Evolutionary conservation across 129 eudicot species (phyloP).

Genomic region (Flaveria bidentis): DNA sequence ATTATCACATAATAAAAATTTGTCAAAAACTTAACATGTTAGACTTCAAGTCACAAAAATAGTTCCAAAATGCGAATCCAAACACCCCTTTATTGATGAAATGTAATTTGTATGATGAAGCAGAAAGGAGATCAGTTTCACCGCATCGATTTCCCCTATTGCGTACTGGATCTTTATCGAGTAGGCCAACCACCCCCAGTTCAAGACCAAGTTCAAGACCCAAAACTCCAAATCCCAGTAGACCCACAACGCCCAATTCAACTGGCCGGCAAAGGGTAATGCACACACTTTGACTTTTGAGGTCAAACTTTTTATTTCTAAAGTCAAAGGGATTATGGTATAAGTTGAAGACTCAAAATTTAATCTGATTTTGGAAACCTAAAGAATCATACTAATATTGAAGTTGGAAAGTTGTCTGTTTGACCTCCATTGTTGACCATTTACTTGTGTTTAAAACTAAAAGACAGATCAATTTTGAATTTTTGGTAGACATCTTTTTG

Average conservation of each 20-base stretch:
- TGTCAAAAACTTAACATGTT: background rate
- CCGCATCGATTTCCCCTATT: constrained; percentile 77
- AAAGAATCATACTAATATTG: background rate
- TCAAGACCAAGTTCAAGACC: constrained; percentile 41
- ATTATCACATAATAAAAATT: too few species aligned
- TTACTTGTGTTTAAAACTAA: too few species aligned
- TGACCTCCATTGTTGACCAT: constrained; percentile 10
- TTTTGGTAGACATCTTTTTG: constrained; percentile 9
- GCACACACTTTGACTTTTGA: constrained; percentile 17
- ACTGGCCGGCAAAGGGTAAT: constrained; percentile 60
- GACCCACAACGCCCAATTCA: constrained; percentile 70
- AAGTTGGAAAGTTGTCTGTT: background rate
- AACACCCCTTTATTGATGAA: background rate
- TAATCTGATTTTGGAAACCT: background rate
- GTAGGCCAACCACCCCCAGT: constrained; percentile 36
- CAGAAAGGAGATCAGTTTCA: constrained; percentile 80
- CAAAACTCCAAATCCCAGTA: constrained; percentile 40
- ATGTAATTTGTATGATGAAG: constrained; percentile 28
- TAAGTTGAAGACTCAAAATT: background rate
- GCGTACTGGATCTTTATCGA: constrained; percentile 56
- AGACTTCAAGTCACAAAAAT: background rate
- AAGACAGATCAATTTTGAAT: background rate
- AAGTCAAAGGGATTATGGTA: background rate
- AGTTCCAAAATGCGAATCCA: background rate
- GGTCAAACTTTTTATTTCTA: background rate